Percentiles rank a stretch among this genome's conserved stretches.
Evolutionary conservation across 306 rosid species (phyloP).

Genomic region (Cyamopsis tetragonoloba): DNA sequence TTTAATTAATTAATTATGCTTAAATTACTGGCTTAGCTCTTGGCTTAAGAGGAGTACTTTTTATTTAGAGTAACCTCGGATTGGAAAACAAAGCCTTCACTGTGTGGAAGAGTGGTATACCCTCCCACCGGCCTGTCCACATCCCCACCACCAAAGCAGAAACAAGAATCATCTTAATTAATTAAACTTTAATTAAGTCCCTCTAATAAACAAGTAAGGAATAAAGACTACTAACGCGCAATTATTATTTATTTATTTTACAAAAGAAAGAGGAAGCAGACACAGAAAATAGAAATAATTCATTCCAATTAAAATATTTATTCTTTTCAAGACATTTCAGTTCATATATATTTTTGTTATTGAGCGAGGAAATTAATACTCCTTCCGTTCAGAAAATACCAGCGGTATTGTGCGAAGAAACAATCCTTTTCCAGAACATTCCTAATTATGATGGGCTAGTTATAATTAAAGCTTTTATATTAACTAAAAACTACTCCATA

Average conservation of each 20-base stretch:
- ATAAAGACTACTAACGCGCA: conserved; percentile 13
- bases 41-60: too few species aligned
- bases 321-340: neutral
- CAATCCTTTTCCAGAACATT: too few species aligned
- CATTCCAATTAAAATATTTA: neutral
- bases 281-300: neutral
- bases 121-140: conserved; percentile 29
- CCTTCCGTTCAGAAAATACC: too few species aligned
- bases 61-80: conserved; percentile 20
- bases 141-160: conserved; percentile 29
- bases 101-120: conserved; percentile 25
- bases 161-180: conserved; percentile 18
- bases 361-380: conserved; percentile 3
- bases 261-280: conserved; percentile 2
- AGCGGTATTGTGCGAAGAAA: too few species aligned
- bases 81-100: neutral
- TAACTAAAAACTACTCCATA: too few species aligned
- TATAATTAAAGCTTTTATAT: too few species aligned
- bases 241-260: neutral
- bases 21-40: conserved; percentile 8
- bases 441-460: too few species aligned
- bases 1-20: neutral
- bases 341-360: neutral
- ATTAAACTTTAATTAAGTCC: conserved; percentile 1
- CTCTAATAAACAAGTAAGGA: conserved; percentile 24